These are phyloP conservation scores for Lactarius hatsudake DNA, from an alignment of 768 basidiomycete genomes.

Conservation along the genomic window DNA sequence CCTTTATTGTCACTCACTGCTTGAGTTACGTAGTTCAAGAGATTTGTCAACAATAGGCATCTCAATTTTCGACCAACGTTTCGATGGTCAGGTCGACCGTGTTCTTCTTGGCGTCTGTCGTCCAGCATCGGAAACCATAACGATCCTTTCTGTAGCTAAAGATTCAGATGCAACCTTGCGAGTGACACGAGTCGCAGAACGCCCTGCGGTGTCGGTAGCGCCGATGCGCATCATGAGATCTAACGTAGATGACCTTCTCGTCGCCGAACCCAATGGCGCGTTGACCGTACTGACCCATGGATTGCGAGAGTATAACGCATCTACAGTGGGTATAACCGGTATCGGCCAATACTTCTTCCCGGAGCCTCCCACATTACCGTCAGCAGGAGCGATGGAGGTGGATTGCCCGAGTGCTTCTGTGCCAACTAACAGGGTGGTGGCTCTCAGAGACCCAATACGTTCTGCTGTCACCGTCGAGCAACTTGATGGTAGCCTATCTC, in stretches of 20 bases:
- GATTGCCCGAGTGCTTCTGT: slow-evolving; percentile 11
- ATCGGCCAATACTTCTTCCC: slow-evolving; percentile 5
- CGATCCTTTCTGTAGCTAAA: slow-evolving; percentile 49
- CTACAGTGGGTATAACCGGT: slow-evolving; percentile 1
- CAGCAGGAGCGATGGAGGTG: slow-evolving; percentile 14
- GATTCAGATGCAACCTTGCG: slow-evolving; percentile 43
- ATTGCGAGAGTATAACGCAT: slow-evolving; percentile 36
- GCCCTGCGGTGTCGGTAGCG: slow-evolving; percentile 50
- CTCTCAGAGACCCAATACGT: slow-evolving; percentile 47
- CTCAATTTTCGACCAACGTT: slow-evolving; percentile 63
- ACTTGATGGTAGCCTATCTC: slow-evolving; percentile 46
- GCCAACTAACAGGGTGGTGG: slow-evolving; percentile 36
- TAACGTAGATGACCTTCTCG: slow-evolving; percentile 64
- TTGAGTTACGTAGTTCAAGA: slow-evolving; percentile 12
- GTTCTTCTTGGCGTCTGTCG: slow-evolving; percentile 57
- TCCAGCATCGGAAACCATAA: slow-evolving; percentile 43
- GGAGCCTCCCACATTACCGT: neutral
- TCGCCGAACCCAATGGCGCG: slow-evolving; percentile 54
- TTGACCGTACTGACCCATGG: slow-evolving; percentile 66
- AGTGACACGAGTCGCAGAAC: slow-evolving; percentile 38
- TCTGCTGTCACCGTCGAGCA: slow-evolving; percentile 55
- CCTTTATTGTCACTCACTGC: neutral
- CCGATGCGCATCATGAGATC: slow-evolving; percentile 63
- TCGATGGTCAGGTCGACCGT: slow-evolving; percentile 51
- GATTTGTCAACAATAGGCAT: slow-evolving; percentile 51